Percentiles rank a stretch among this genome's conserved stretches.
These are phyloP conservation scores for Saccharomycopsis sp. DNA, from an alignment of 805 yeast genomes.

Conservation along the genomic window DNA sequence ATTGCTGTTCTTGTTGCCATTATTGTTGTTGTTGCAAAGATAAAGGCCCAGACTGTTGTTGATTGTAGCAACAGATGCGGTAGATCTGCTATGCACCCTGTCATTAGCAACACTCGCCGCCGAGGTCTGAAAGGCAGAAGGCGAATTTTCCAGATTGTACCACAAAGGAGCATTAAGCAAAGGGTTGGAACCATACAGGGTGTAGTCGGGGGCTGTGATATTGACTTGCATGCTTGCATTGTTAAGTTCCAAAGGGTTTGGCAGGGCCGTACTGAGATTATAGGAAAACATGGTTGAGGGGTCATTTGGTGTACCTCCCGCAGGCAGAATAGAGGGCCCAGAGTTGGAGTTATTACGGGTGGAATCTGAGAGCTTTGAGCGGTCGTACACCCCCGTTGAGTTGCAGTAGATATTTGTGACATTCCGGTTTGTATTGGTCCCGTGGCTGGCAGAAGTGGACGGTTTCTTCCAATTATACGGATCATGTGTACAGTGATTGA, in stretches of 20 bases:
- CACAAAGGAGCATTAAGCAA: too few species aligned
- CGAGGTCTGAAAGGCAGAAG: too few species aligned
- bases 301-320: too few species aligned
- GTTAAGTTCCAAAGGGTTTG: neutral
- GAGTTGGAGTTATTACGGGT: too few species aligned
- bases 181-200: neutral
- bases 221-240: neutral
- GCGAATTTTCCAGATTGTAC: too few species aligned
- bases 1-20: neutral
- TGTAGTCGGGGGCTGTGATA: neutral
- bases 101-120: too few species aligned
- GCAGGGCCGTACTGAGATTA: neutral
- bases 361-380: neutral
- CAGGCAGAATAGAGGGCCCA: too few species aligned
- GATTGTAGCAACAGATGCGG: too few species aligned
- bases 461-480: slow-evolving; percentile 32
- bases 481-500: slow-evolving; percentile 35
- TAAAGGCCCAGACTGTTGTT: too few species aligned
- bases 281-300: neutral
- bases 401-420: neutral
- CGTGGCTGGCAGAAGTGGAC: neutral
- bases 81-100: too few species aligned
- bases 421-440: neutral
- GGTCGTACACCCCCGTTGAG: neutral
- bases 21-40: neutral